Conservation (phyloP, 345 rosid genomes). For the Noccaea caerulescens region DNA sequence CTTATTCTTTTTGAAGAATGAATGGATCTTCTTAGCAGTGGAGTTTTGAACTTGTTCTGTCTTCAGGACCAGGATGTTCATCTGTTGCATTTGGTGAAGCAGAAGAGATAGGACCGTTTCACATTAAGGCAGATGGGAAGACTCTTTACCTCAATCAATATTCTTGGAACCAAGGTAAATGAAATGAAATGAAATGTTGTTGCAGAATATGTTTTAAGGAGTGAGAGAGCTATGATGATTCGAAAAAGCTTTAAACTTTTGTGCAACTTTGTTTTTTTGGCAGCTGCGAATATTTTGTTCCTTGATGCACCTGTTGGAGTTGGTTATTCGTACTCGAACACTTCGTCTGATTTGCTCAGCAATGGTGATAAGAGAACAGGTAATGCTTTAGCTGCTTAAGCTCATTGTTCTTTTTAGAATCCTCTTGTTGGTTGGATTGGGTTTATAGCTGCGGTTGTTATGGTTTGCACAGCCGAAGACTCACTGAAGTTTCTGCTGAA, state of each 20-base stretch:
- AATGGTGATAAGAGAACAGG: slow-evolving; percentile 70
- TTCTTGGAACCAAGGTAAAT: slow-evolving; percentile 92
- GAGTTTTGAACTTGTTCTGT: not conserved
- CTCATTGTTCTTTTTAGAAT: slow-evolving; percentile 17
- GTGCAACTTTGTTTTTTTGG: slow-evolving; percentile 23
- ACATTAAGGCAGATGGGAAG: slow-evolving; percentile 73
- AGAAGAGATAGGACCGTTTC: slow-evolving; percentile 94
- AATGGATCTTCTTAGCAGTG: slow-evolving; percentile 10
- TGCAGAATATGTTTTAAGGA: slow-evolving; percentile 1
- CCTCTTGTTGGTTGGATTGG: slow-evolving; percentile 6
- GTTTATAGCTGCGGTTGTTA: slow-evolving; percentile 24
- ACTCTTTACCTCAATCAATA: slow-evolving; percentile 78
- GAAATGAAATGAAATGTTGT: not conserved
- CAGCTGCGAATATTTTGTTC: slow-evolving; percentile 87
- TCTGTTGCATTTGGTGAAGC: slow-evolving; percentile 88
- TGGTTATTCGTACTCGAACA: slow-evolving; percentile 88
- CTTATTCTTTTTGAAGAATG: not conserved
- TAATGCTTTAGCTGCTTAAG: slow-evolving; percentile 45
- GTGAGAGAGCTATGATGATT: slow-evolving; percentile 17
- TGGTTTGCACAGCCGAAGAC: slow-evolving; percentile 66
- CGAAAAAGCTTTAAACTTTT: not conserved
- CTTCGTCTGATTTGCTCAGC: slow-evolving; percentile 64
- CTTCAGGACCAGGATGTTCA: slow-evolving; percentile 94
- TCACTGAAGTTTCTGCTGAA: slow-evolving; percentile 70
- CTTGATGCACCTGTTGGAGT: slow-evolving; percentile 95